Base-by-base conservation (phyloP, 1,284 basidiomycete species). In the Mrakiaceae sp. region DNA sequence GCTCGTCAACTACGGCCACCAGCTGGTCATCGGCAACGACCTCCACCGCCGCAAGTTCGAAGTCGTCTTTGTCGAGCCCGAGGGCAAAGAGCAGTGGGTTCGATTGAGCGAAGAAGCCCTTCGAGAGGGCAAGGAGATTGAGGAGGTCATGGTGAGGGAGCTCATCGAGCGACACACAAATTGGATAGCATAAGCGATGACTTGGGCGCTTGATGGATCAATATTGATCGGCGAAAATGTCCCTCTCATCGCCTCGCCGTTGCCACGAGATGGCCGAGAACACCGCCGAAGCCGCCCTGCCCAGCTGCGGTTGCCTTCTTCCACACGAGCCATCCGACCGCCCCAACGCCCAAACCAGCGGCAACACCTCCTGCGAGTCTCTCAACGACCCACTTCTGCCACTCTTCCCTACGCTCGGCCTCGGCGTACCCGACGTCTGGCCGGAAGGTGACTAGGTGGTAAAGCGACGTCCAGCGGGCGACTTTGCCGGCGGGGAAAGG, bases 371-470 rank as follows among this genome's bases (percentile, higher is more conserved):
- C 12, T 3, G 63, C 67, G 14, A 67, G 46, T 55, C 58, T 56
- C 14, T 58, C n/a, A 14, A 76, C 71, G 0, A 75, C 67, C 39
- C 70, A 66, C 63, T 72, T 73, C 70, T 78, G 77, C 68, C 70
- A 72, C 27, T 68, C 67, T 69, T 78, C 77, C 63, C 73, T 72
- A 57, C 74, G 64, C 52, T 74, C 66, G 5, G 76, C 77, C 64
- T 77, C 76, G 6, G 86, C 85, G 74, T 98, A 98, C 72, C 86
- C 87, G 69, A 97, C 83, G 75, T 97, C 94, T 55, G 91, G 90
- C 51, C 92, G 83, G 79, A 98, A 98, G 50, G 95, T 97, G 69
- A 96, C 88, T 92, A 98, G 95, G 47, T 89, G 89, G 76, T 98
- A 98, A 62, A 96, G 80, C 60, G 90, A 89, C 65, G 90, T 81